Evolutionary conservation across 2,329 filamentous ascomycete genomes (phyloP), one percentile per base, ranked within the genome.

Genomic region (Aspergillus piperis): DNA sequence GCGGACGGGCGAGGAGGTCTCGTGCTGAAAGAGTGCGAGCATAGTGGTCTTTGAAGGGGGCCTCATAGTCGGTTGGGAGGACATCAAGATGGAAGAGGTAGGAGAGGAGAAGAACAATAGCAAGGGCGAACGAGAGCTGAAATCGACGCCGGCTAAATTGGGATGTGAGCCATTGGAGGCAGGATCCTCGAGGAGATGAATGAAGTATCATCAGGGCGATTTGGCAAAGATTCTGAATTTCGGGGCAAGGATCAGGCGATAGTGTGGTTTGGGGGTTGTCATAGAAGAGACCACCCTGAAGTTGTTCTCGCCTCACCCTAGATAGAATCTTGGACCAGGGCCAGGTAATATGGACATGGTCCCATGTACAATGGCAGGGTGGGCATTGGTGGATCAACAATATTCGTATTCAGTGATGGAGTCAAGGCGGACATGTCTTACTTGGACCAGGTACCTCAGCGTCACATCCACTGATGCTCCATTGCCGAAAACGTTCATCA

Each of bases 1-100:
- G 39, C 0, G 62, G 65, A 8, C 64, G 65, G 3, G 62, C 30
- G 17, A 67, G 57, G 4, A 67, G 62, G 10, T 57, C 50, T 1
- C 50, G 25, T 2, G 65, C 60, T 1, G 65, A 61, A 11, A 62
- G 57, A 3, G 51, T 10, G 32, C 50, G 47, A 11, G 47, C 51
- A 17, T 51, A 47, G 27, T 30, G 23, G 21, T 41, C 25, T 15
- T 25, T 36, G 23, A 49, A 59, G 21, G 50, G 57, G 8, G 21
- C 5, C 19, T 48, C 30, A 38, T 49, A 19, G 57, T 54, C n/a
- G 11, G 25, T 53, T 11, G 58, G 54, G n/a, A 57, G 47, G 30
- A 60, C 11, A 23, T 42, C 47, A 32, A 51, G 52, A 49, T 48
- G 41, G 39, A 57, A 38, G 17, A 55, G 48, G 41, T 60, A 60